Conservation (phyloP, 2,329 filamentous ascomycete genomes). For the Penicillium sp. region DNA sequence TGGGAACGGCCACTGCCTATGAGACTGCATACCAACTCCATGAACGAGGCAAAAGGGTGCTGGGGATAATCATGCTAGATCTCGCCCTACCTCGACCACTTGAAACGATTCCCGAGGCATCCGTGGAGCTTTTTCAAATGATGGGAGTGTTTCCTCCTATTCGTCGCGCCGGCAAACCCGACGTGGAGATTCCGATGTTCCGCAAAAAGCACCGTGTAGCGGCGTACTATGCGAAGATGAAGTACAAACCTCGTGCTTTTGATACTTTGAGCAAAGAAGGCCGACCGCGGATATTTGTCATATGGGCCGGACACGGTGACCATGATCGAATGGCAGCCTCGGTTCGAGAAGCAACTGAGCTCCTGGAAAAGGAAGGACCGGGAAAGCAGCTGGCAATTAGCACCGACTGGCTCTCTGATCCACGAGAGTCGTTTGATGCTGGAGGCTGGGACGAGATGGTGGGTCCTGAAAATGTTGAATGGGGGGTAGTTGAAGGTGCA, state of each 20-base stretch:
- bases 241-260: conserved; percentile 1
- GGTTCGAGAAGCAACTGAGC: conserved; percentile 4
- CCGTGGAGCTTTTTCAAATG: conserved; percentile 8
- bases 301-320: conserved; percentile 10
- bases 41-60: conserved; percentile 4
- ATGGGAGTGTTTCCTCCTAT: conserved; percentile 8
- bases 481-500: conserved; percentile 4
- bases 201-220: conserved; percentile 6
- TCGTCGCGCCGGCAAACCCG: conserved; percentile 5
- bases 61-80: conserved; percentile 4
- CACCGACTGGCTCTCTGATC: conserved; percentile 3
- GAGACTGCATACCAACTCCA: conserved; percentile 6
- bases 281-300: conserved; percentile 5
- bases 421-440: conserved; percentile 7
- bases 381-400: background rate
- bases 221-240: conserved; percentile 3
- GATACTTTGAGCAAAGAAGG: background rate
- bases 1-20: conserved; percentile 7
- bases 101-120: conserved; percentile 1
- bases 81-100: background rate
- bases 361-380: background rate
- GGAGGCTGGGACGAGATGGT: conserved; percentile 12
- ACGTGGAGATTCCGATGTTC: conserved; percentile 9
- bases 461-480: conserved; percentile 8
- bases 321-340: conserved; percentile 6